These are phyloP conservation scores for Phaeomoniella chlamydospora DNA, from an alignment of 2,329 filamentous ascomycete species.

Conservation along the genomic window DNA sequence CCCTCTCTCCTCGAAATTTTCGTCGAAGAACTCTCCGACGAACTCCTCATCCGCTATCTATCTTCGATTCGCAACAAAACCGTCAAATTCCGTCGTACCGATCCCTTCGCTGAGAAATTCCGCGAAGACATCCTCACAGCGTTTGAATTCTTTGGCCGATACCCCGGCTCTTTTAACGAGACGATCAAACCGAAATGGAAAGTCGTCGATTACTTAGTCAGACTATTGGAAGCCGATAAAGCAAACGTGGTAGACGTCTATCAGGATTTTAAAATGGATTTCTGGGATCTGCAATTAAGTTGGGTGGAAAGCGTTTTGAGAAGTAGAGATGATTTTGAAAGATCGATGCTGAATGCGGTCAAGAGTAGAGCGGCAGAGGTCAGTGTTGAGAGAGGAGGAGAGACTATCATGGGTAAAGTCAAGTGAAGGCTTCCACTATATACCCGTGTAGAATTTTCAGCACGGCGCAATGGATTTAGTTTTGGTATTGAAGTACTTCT, in stretches of 20 bases:
- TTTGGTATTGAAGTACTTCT: too few relatives aligned
- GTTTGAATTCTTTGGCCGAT: slow-evolving; percentile 67
- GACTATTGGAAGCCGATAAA: slow-evolving; percentile 61
- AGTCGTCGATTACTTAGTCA: slow-evolving; percentile 71
- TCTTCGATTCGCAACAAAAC: slow-evolving; percentile 73
- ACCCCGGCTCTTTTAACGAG: slow-evolving; percentile 54
- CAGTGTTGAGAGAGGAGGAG: slow-evolving; percentile 61
- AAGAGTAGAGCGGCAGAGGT: slow-evolving; percentile 82
- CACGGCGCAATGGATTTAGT: too few relatives aligned
- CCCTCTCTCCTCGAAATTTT: slow-evolving; percentile 81
- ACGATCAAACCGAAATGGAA: slow-evolving; percentile 86
- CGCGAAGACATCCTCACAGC: slow-evolving; percentile 83
- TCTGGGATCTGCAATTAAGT: slow-evolving; percentile 86
- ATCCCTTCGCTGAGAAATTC: slow-evolving; percentile 85
- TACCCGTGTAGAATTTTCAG: too few relatives aligned
- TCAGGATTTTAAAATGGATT: slow-evolving; percentile 65
- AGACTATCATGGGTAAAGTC: slow-evolving; percentile 91
- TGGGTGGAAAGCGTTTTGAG: slow-evolving; percentile 92
- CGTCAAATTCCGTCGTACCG: slow-evolving; percentile 71
- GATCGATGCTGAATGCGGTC: slow-evolving; percentile 72
- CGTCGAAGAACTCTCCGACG: slow-evolving; percentile 83
- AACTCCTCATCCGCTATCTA: slow-evolving; percentile 77
- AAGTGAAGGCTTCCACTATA: slow-evolving; percentile 49
- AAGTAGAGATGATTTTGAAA: slow-evolving; percentile 82
- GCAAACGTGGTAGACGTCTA: slow-evolving; percentile 63